A percentile compares a stretch with the other conserved stretches of the same genome.
Conservation (phyloP, 106 monocot species). For the Dactylorhiza incarnata region DNA sequence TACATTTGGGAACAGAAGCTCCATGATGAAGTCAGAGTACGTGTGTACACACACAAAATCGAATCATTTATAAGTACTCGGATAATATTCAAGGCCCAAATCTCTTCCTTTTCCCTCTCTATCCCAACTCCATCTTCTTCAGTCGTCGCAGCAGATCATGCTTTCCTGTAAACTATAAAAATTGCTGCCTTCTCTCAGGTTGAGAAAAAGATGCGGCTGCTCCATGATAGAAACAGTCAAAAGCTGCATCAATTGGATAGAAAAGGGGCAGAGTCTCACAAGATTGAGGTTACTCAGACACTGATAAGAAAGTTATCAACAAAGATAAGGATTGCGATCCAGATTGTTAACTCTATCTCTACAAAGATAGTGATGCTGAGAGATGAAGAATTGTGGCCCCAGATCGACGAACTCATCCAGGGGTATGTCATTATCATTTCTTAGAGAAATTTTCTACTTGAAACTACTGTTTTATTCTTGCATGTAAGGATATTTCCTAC, state of each 20-base stretch:
- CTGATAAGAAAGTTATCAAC: conserved; percentile 65
- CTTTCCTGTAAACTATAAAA: neutral
- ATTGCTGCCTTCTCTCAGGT: conserved; percentile 23
- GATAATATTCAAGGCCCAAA: too few relatives aligned
- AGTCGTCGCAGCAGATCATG: neutral
- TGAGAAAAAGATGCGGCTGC: conserved; percentile 75
- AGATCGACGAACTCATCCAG: conserved; percentile 57
- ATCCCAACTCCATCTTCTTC: too few relatives aligned
- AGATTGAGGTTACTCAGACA: conserved; percentile 50
- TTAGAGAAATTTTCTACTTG: neutral
- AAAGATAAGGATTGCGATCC: conserved; percentile 77
- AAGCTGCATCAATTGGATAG: conserved; percentile 51
- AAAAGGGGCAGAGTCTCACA: conserved; percentile 63
- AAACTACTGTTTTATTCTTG: neutral
- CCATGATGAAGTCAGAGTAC: conserved; percentile 56
- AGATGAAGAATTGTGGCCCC: conserved; percentile 89
- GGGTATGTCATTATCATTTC: conserved; percentile 47
- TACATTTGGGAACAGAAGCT: conserved; percentile 79
- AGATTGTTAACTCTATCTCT: conserved; percentile 66
- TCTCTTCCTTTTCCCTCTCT: too few relatives aligned
- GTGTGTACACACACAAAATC: too few relatives aligned
- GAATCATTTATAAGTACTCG: too few relatives aligned
- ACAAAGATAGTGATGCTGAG: conserved; percentile 62
- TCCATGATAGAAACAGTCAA: conserved; percentile 51
- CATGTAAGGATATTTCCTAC: neutral